Conservation (phyloP, 108 stramenopile genomes). For the Cyclotella atomus region DNA sequence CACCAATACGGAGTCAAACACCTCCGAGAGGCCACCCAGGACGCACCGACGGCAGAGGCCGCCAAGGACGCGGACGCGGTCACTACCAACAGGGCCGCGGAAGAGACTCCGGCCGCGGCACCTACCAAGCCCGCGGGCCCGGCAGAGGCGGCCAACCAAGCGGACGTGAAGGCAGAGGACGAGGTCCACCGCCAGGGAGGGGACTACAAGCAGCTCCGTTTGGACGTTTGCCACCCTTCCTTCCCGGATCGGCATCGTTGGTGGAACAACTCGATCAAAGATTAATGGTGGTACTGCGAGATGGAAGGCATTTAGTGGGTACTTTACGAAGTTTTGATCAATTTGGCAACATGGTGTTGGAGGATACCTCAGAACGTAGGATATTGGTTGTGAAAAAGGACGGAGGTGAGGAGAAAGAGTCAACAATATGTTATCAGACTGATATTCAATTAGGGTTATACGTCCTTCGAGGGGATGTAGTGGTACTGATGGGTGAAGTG, state of each 20-base stretch:
- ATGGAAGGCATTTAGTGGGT: constrained; percentile 94
- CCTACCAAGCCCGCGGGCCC: not conserved
- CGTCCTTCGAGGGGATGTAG: constrained; percentile 88
- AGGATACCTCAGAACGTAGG: constrained; percentile 91
- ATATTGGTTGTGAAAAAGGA: constrained; percentile 57
- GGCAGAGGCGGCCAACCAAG: constrained; percentile 14
- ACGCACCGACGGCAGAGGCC: constrained; percentile 1
- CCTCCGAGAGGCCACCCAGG: constrained; percentile 12
- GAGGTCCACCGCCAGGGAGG: constrained; percentile 28
- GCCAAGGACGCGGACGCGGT: not conserved
- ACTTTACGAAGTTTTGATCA: constrained; percentile 93
- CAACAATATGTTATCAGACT: constrained; percentile 69
- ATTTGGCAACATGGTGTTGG: constrained; percentile 92
- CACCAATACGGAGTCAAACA: constrained; percentile 20
- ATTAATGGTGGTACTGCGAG: constrained; percentile 89
- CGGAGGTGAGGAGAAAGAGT: constrained; percentile 28
- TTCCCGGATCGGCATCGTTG: constrained; percentile 92
- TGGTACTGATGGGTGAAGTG: constrained; percentile 92
- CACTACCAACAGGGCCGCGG: not conserved
- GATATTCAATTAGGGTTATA: constrained; percentile 90
- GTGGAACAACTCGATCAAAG: constrained; percentile 93
- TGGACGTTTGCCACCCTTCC: constrained; percentile 86
- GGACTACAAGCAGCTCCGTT: constrained; percentile 51
- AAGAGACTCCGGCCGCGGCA: not conserved
- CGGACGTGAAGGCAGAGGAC: not conserved